Evolutionary conservation across 106 monocot genomes (phyloP).

Genomic region (Dendrobium catenatum): DNA sequence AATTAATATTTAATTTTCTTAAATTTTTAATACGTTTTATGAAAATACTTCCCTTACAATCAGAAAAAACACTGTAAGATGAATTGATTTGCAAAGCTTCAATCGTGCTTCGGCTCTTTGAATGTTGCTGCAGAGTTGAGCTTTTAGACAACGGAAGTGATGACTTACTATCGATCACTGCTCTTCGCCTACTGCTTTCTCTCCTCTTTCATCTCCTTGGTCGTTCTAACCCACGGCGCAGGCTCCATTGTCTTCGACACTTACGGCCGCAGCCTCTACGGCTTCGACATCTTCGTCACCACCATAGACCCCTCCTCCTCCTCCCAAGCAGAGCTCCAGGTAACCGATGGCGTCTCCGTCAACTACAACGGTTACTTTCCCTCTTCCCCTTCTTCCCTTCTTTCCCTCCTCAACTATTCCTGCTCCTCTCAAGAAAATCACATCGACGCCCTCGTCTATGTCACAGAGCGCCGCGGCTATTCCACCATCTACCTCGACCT

Average conservation of each 20-base stretch:
- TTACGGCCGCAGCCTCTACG: conserved; percentile 72
- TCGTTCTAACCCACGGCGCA: not conserved
- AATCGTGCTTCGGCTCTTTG: too few relatives aligned
- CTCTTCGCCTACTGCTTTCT: too few relatives aligned
- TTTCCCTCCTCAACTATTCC: conserved; percentile 12
- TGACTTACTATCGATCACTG: too few relatives aligned
- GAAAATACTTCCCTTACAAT: too few relatives aligned
- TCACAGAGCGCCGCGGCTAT: conserved; percentile 58
- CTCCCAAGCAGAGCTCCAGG: conserved; percentile 27
- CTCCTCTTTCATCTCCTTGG: not conserved
- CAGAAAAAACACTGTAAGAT: too few relatives aligned
- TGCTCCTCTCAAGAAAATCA: not conserved
- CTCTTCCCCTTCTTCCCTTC: conserved; percentile 21
- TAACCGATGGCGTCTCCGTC: conserved; percentile 85
- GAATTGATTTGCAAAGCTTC: too few relatives aligned
- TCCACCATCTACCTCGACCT: conserved; percentile 51
- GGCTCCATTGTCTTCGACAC: conserved; percentile 62
- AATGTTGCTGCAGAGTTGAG: too few relatives aligned
- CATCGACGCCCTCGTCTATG: conserved; percentile 42
- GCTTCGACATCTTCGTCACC: conserved; percentile 69
- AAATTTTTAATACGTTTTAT: too few relatives aligned
- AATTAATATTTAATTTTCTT: too few relatives aligned
- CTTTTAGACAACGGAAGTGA: too few relatives aligned
- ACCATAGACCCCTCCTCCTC: conserved; percentile 11
- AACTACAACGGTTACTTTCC: conserved; percentile 92